Evolutionary conservation across 805 yeast genomes (phyloP).

Genomic region (Naumovozyma dairenensis): DNA sequence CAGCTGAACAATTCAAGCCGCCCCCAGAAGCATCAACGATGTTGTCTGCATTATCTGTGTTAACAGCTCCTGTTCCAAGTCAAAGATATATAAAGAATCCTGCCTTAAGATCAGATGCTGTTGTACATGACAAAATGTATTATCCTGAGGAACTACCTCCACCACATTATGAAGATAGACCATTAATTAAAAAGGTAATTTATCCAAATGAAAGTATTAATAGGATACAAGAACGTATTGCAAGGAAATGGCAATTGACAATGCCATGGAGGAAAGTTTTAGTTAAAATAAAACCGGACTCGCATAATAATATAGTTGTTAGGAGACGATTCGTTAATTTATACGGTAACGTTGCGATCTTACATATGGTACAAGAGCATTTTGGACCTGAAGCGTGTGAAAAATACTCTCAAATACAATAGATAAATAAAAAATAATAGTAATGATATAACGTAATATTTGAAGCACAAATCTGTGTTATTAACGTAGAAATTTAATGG

Average conservation of each 20-base stretch:
- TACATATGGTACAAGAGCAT: conserved; percentile 57
- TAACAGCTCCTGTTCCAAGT: conserved; percentile 75
- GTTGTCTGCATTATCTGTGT: conserved; percentile 65
- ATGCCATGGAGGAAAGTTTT: conserved; percentile 86
- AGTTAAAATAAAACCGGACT: conserved; percentile 77
- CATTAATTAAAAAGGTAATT: conserved; percentile 20
- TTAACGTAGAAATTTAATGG: no score
- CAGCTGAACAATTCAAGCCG: conserved; percentile 27
- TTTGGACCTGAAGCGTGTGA: conserved; percentile 24
- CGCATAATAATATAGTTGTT: conserved; percentile 85
- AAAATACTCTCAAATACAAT: conserved; percentile 4
- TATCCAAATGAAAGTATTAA: conserved; percentile 27
- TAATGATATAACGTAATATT: no score
- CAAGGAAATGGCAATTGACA: conserved; percentile 73
- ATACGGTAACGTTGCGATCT: conserved; percentile 90
- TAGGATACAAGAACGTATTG: conserved; percentile 55
- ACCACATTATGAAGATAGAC: conserved; percentile 29
- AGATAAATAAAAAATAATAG: no score
- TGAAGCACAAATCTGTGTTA: no score
- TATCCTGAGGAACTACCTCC: conserved; percentile 56
- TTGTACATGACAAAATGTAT: conserved; percentile 77
- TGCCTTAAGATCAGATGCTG: conserved; percentile 46
- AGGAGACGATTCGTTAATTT: conserved; percentile 75
- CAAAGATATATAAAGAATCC: conserved; percentile 62
- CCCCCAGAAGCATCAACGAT: conserved; percentile 71